phyloP scores from a whole-genome alignment of 805 yeast species.

The Spathaspora hagerdaliae region DNA sequence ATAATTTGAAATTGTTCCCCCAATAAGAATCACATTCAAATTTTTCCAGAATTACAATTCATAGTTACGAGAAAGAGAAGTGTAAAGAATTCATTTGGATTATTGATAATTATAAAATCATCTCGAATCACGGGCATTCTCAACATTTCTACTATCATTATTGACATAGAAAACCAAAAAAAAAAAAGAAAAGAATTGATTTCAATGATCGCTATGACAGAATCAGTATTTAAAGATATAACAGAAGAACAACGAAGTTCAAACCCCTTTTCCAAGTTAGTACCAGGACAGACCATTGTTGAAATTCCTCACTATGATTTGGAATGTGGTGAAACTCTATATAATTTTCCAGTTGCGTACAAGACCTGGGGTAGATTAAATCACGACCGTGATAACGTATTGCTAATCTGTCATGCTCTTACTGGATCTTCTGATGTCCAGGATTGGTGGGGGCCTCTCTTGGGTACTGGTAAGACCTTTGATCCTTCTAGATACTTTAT shows the following conservation, averaged over 20 bases:
- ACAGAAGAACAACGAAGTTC: constrained; percentile 43
- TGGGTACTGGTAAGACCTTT: constrained; percentile 83
- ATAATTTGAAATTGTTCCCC: too few species aligned
- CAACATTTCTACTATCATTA: too few species aligned
- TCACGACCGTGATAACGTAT: constrained; percentile 62
- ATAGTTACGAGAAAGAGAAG: not conserved
- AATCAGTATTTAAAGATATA: constrained; percentile 30
- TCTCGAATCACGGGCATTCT: too few species aligned
- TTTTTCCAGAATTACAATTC: too few species aligned
- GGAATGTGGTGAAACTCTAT: constrained; percentile 76
- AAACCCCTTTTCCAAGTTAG: constrained; percentile 69
- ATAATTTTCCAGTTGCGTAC: constrained; percentile 85
- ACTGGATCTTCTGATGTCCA: constrained; percentile 94
- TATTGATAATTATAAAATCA: too few species aligned
- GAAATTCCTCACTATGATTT: constrained; percentile 69
- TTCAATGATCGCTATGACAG: constrained; percentile 2
- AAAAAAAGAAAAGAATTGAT: too few species aligned
- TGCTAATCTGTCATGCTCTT: constrained; percentile 93
- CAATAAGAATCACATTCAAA: too few species aligned
- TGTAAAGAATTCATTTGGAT: not conserved
- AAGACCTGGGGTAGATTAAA: constrained; percentile 93
- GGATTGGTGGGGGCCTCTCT: constrained; percentile 98
- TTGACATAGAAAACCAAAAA: too few species aligned
- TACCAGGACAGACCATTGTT: constrained; percentile 72
- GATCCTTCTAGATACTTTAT: constrained; percentile 87